Evolutionary conservation across 176 grass and related monocot species (phyloP), one percentile per base, ranked within the genome.

Genomic region (Avena atlantica): DNA sequence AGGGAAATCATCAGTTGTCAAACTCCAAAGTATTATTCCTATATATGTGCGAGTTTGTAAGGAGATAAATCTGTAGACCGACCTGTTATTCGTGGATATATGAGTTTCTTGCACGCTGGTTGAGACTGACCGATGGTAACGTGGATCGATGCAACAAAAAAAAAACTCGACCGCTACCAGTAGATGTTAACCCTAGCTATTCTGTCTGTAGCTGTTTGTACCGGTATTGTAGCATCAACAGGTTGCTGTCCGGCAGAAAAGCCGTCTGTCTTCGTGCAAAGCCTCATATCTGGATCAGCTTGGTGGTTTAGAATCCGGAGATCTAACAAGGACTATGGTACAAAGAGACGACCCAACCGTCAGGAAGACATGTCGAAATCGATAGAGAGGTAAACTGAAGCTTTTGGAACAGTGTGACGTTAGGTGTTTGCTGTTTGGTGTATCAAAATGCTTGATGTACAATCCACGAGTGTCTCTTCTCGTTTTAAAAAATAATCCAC

Each of bases 261-360:
- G 19, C 24, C 49, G 56, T 19, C 15, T 50, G n/a, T 2, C 64
- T 29, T 70, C 73, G 53, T 47, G 57, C 42, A 86, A 80, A 71
- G 10, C 16, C 70, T 75, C 44, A 70, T 14, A 31, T 70, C 16
- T 40, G 31, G 34, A 73, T 44, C 56, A 61, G 21, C 68, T 53
- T 67, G 64, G 29, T 42, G 55, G 67, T 37, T 70, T 40, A 64
- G 36, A 8, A 1, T 62, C 72, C 3, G 20, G 40, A 4, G 40
- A 24, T 19, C 67, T 71, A 79, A 78, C 51, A 58, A 48, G 15
- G 42, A 86, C 34, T 70, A 70, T 70, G 67, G 67, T 70, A 70
- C 67, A 70, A 67, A 36, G 64, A 66, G 63, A 31, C 63, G 63
- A 34, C 64, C 64, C 27, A 67, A 67, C 64, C 64, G 34, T 57